phyloP scores from a whole-genome alignment of 176 grass and related monocot genomes.

The Oryza rufipogon region DNA sequence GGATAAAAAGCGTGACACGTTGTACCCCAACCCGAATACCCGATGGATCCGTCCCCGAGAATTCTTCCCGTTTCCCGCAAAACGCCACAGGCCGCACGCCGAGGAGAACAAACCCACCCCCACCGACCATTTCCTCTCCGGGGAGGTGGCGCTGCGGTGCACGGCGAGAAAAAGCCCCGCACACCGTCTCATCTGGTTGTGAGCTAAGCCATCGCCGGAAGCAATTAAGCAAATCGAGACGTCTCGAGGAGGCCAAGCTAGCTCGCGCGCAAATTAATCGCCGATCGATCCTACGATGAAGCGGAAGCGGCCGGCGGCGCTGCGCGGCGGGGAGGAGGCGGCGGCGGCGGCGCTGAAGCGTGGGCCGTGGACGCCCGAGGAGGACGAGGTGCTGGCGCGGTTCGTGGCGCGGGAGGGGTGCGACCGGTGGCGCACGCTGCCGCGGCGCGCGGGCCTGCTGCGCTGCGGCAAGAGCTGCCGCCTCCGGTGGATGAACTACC shows the following conservation, averaged over 20 bases:
- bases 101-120: constrained; percentile 49
- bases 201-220: neutral
- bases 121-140: constrained; percentile 45
- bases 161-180: constrained; percentile 20
- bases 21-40: neutral
- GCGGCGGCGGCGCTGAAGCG: constrained; percentile 54
- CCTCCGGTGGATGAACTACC: constrained; percentile 94
- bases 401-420: constrained; percentile 70
- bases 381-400: constrained; percentile 73
- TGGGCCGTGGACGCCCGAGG: constrained; percentile 81
- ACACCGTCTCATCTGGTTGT: too few species aligned
- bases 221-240: neutral
- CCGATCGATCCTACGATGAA: neutral
- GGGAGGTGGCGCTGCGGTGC: constrained; percentile 16
- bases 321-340: neutral
- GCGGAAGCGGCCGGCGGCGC: neutral
- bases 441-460: constrained; percentile 69
- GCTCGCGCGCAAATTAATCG: neutral
- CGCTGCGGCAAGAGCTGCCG: constrained; percentile 94
- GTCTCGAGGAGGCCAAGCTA: neutral
- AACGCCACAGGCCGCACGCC: constrained; percentile 30
- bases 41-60: neutral
- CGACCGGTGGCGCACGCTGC: constrained; percentile 79
- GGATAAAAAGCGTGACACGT: constrained; percentile 25
- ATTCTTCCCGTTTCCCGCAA: constrained; percentile 28